A percentile compares a stretch with the other conserved stretches of the same genome.
Conservation (phyloP, 2,329 filamentous ascomycete genomes). For the Hypoxylon sp. region DNA sequence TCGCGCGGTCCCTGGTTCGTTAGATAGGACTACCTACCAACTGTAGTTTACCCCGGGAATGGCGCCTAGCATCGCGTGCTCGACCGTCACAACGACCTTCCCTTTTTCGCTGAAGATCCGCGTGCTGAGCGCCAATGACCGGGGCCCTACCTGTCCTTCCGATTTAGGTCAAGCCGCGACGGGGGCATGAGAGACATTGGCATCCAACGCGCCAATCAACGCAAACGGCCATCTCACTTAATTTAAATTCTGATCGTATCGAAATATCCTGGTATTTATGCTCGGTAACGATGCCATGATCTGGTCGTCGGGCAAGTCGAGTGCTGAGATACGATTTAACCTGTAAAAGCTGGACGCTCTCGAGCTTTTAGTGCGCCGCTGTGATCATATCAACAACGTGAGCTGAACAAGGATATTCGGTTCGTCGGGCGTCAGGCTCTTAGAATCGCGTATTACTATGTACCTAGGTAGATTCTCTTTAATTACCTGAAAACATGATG, state of each 20-base stretch:
- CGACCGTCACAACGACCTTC: constrained; percentile 33
- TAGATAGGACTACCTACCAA: constrained; percentile 26
- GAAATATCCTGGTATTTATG: not conserved
- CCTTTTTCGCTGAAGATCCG: constrained; percentile 27
- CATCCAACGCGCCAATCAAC: not conserved
- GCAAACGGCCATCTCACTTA: not conserved
- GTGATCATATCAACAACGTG: constrained; percentile 1
- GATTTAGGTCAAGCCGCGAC: constrained; percentile 25
- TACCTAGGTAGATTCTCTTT: no score
- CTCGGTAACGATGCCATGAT: not conserved
- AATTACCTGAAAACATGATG: not conserved
- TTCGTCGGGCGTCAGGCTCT: no score
- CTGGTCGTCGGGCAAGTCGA: not conserved
- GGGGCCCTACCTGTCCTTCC: constrained; percentile 27
- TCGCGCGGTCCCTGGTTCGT: constrained; percentile 1
- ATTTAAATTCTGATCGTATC: constrained; percentile 1
- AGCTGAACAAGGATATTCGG: not conserved
- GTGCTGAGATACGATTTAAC: not conserved
- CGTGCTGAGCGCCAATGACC: constrained; percentile 11
- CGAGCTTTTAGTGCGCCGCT: not conserved
- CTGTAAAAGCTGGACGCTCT: not conserved
- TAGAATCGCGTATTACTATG: no score
- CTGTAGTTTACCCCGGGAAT: constrained; percentile 26
- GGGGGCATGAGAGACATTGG: constrained; percentile 5
- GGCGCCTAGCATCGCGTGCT: constrained; percentile 32